Evolutionary conservation across 345 rosid genomes (phyloP).

Genomic region (Euphorbia pulcherrima): DNA sequence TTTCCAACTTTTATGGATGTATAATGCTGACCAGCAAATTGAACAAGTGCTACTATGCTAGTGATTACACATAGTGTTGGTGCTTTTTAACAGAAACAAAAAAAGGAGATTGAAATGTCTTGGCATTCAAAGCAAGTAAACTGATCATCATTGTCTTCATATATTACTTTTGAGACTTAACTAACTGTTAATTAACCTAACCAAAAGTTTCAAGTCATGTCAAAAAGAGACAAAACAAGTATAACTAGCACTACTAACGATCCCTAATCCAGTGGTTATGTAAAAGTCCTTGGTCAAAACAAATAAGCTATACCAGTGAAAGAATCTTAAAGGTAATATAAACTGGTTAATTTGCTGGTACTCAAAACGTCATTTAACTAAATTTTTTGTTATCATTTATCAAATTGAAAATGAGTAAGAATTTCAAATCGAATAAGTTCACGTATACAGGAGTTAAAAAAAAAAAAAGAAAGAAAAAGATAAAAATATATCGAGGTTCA

Average conservation of each 20-base stretch:
- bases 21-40: background rate
- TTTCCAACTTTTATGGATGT: background rate
- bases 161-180: background rate
- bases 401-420: too few species aligned
- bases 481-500: too few species aligned
- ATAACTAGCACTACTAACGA: background rate
- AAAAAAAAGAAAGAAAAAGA: too few species aligned
- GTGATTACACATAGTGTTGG: background rate
- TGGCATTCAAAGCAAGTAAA: background rate
- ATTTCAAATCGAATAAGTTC: too few species aligned
- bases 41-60: background rate
- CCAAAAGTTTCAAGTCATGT: background rate
- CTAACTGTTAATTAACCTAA: conserved; percentile 1
- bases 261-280: background rate
- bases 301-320: too few species aligned
- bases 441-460: too few species aligned
- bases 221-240: background rate
- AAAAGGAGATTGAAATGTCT: background rate
- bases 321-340: too few species aligned
- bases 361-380: too few species aligned
- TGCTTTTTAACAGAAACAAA: conserved; percentile 4
- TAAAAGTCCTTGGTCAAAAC: too few species aligned
- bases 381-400: too few species aligned
- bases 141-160: conserved; percentile 3
- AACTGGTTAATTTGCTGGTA: too few species aligned